Conservation (phyloP, 768 basidiomycete genomes). For the Asterophora lycoperdoides region DNA sequence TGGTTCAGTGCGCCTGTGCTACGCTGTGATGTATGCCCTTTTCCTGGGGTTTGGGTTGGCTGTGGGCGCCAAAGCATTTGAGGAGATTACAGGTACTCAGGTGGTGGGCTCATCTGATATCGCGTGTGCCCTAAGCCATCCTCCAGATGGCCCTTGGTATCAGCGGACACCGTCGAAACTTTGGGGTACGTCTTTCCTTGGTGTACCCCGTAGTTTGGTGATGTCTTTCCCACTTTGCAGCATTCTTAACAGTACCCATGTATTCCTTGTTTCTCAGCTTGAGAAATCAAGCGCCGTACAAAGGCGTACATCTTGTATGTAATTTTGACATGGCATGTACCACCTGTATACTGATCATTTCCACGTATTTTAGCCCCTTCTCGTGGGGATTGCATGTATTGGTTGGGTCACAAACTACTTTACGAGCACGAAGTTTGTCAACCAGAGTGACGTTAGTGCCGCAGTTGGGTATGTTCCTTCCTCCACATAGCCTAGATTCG, state of each 20-base stretch:
- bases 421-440: slow-evolving; percentile 52
- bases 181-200: slow-evolving; percentile 53
- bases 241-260: slow-evolving; percentile 69
- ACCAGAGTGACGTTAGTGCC: slow-evolving; percentile 73
- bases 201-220: not conserved
- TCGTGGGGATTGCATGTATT: slow-evolving; percentile 53
- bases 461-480: slow-evolving; percentile 54
- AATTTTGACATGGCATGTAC: not conserved
- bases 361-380: not conserved
- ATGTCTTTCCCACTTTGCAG: slow-evolving; percentile 24
- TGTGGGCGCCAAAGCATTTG: slow-evolving; percentile 69
- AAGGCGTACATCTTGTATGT: slow-evolving; percentile 49
- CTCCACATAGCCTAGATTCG: not conserved
- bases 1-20: slow-evolving; percentile 81
- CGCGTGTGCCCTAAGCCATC: slow-evolving; percentile 53
- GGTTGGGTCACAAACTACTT: slow-evolving; percentile 84
- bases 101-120: slow-evolving; percentile 57
- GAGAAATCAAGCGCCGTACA: slow-evolving; percentile 58
- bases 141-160: slow-evolving; percentile 64
- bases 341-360: not conserved
- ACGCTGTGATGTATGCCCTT: slow-evolving; percentile 73
- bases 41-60: slow-evolving; percentile 79
- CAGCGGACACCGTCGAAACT: slow-evolving; percentile 61
- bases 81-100: slow-evolving; percentile 44
- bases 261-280: slow-evolving; percentile 65